Conservation (phyloP, 2,329 filamentous ascomycete genomes). For the Fusarium camptoceras region DNA sequence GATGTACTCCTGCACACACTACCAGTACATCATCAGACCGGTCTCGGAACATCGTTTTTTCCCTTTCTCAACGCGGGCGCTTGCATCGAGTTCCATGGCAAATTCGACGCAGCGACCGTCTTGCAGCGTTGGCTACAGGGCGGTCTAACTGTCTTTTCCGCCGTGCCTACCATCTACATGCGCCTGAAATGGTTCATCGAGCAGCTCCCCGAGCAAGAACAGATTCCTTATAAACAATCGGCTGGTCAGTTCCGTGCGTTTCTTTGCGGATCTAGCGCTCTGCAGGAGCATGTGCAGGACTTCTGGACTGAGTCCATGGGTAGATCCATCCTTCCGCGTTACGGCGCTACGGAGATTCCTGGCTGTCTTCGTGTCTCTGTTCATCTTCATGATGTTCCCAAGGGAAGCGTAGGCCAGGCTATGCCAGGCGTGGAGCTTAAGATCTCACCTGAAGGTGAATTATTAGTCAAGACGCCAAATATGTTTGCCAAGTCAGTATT, state of each 20-base stretch:
- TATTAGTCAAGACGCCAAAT: neutral
- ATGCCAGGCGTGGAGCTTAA: neutral
- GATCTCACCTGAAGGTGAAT: neutral
- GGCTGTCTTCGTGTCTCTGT: neutral
- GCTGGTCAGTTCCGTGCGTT: conserved; percentile 1
- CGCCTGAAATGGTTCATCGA: conserved; percentile 1
- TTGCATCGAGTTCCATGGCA: conserved; percentile 1
- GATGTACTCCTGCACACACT: neutral
- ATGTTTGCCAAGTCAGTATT: conserved; percentile 3
- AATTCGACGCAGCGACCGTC: neutral
- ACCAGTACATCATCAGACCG: neutral
- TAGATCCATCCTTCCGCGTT: neutral
- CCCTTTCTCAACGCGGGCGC: neutral
- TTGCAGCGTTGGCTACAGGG: neutral
- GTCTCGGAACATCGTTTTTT: neutral
- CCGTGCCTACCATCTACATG: neutral
- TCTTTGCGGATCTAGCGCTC: neutral
- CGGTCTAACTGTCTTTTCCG: neutral
- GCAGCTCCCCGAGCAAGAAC: neutral
- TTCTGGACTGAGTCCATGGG: neutral
- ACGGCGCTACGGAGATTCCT: neutral
- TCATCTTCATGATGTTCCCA: neutral
- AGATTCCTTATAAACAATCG: neutral
- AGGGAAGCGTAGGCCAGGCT: neutral
- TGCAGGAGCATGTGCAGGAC: neutral